phyloP scores from a whole-genome alignment of 2,329 filamentous ascomycete species.

The Juglanconis oblonga region DNA sequence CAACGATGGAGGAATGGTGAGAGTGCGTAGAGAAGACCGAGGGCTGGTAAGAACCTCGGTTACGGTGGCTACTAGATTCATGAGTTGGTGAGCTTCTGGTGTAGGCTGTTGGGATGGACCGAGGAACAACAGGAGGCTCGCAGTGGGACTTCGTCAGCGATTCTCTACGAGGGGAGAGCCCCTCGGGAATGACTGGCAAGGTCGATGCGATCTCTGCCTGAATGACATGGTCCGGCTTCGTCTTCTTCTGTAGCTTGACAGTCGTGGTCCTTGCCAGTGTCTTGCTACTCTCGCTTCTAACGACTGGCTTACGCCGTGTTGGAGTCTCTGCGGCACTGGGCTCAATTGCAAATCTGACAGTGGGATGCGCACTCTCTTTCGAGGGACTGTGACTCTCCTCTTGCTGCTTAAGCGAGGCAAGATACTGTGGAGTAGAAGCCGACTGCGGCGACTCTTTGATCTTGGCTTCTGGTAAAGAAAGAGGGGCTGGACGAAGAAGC shows the following conservation, averaged over 20 bases:
- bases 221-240: constrained; percentile 26
- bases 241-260: constrained; percentile 52
- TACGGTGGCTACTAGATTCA: constrained; percentile 41
- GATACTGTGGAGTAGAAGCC: constrained; percentile 32
- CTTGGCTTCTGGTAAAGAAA: constrained; percentile 23
- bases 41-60: constrained; percentile 49
- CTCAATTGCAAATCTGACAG: constrained; percentile 14
- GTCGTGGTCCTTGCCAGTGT: constrained; percentile 27
- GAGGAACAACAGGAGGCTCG: constrained; percentile 13
- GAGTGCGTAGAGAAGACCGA: constrained; percentile 46
- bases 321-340: constrained; percentile 8
- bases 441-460: constrained; percentile 26
- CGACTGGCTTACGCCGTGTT: constrained; percentile 11
- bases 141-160: constrained; percentile 33
- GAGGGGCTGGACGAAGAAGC: constrained; percentile 23
- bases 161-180: constrained; percentile 43
- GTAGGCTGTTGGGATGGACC: constrained; percentile 18
- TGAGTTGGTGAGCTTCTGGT: constrained; percentile 39
- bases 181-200: constrained; percentile 51
- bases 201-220: constrained; percentile 34
- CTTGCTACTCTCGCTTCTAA: constrained; percentile 8
- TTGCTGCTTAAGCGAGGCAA: constrained; percentile 35
- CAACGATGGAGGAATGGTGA: constrained; percentile 50
- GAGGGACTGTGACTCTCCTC: constrained; percentile 31
- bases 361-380: constrained; percentile 17